Evolutionary conservation across 129 eudicot species (phyloP).

Genomic region (Flaveria bidentis): DNA sequence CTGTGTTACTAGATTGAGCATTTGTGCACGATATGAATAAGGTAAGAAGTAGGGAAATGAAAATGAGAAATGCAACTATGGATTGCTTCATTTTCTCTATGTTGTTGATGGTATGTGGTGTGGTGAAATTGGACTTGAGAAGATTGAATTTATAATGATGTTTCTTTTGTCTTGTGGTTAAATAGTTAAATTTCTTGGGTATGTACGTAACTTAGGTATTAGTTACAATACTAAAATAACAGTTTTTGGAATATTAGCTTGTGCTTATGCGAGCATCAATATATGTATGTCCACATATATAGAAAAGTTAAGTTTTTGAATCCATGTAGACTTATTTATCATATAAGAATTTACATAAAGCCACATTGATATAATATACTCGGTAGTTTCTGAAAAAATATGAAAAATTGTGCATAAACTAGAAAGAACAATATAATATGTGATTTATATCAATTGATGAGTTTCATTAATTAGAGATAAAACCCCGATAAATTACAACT

Average conservation of each 20-base stretch:
- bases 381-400: no score
- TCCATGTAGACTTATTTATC: background rate
- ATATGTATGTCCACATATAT: no score
- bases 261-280: background rate
- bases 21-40: background rate
- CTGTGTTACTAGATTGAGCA: background rate
- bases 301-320: background rate
- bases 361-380: no score
- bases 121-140: background rate
- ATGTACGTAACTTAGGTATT: slow-evolving; percentile 7
- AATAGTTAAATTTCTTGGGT: background rate
- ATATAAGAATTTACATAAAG: no score
- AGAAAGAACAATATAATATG: no score
- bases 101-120: background rate
- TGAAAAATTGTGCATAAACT: no score
- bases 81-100: slow-evolving; percentile 18
- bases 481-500: no score
- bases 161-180: slow-evolving; percentile 6
- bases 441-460: no score
- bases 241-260: slow-evolving; percentile 3
- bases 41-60: background rate
- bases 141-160: slow-evolving; percentile 13
- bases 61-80: background rate
- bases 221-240: background rate
- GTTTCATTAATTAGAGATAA: no score